These are phyloP conservation scores for Neurospora sp. DNA, from an alignment of 495 filamentous ascomycete species.

Conservation along the genomic window DNA sequence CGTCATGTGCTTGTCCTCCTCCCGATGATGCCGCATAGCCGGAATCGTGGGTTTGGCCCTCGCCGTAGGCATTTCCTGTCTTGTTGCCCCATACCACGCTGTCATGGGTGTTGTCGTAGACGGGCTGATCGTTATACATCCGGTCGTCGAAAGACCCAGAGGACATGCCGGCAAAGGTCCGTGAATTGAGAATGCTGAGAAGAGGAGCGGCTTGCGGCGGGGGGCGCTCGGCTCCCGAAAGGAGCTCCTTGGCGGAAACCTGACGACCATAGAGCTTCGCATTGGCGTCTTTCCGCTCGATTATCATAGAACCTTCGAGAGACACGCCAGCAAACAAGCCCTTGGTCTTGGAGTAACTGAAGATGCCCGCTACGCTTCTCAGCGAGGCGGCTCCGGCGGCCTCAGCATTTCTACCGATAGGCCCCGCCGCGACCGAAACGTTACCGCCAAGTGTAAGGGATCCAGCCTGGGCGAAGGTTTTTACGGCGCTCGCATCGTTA, in stretches of 20 bases:
- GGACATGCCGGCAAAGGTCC: slow-evolving; percentile 64
- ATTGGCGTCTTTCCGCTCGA: slow-evolving; percentile 93
- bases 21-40: slow-evolving; percentile 12
- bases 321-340: slow-evolving; percentile 93
- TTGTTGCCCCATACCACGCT: slow-evolving; percentile 88
- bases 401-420: slow-evolving; percentile 89
- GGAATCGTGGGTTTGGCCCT: slow-evolving; percentile 53
- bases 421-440: slow-evolving; percentile 90
- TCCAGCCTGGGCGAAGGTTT: slow-evolving; percentile 87
- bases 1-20: slow-evolving; percentile 41
- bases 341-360: slow-evolving; percentile 96
- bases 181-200: slow-evolving; percentile 71
- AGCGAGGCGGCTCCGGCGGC: slow-evolving; percentile 90
- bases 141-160: slow-evolving; percentile 38
- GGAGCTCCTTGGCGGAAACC: slow-evolving; percentile 70
- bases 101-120: slow-evolving; percentile 83
- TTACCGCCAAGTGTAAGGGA: slow-evolving; percentile 90
- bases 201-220: slow-evolving; percentile 77
- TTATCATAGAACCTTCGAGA: slow-evolving; percentile 79
- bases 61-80: slow-evolving; percentile 64
- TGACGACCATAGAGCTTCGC: slow-evolving; percentile 84
- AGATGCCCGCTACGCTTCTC: slow-evolving; percentile 81
- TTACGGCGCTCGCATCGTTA: slow-evolving; percentile 84
- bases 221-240: slow-evolving; percentile 65
- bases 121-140: slow-evolving; percentile 92